phyloP scores from a whole-genome alignment of 192 early-diverging fungal species.

The Mortierella antarctica region DNA sequence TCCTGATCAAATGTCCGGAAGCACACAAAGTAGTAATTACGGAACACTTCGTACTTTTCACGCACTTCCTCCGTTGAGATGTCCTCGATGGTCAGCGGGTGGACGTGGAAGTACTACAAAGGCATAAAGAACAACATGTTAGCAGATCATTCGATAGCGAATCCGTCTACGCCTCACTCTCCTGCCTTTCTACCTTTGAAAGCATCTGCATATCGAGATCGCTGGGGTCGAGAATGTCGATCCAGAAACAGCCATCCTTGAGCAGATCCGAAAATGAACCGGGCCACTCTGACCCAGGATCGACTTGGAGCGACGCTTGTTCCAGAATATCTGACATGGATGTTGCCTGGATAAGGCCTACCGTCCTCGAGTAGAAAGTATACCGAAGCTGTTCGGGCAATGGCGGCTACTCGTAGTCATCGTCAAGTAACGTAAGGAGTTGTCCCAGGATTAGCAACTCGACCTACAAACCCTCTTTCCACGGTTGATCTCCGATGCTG shows the following conservation, averaged over 20 bases:
- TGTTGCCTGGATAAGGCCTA: conserved; percentile 45
- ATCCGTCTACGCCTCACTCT: background rate
- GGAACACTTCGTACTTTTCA: conserved; percentile 93
- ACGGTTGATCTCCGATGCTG: no score
- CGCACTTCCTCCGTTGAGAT: conserved; percentile 88
- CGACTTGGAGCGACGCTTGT: conserved; percentile 7
- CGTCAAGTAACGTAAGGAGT: background rate
- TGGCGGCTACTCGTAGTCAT: conserved; percentile 19
- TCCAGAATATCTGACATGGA: conserved; percentile 44
- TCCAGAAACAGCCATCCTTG: conserved; percentile 75
- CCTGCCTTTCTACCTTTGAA: conserved; percentile 56
- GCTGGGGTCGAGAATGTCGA: conserved; percentile 70
- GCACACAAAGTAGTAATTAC: conserved; percentile 92
- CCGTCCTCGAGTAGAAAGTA: conserved; percentile 52
- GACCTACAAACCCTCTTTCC: no score
- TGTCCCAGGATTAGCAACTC: background rate
- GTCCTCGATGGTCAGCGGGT: conserved; percentile 89
- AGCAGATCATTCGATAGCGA: background rate
- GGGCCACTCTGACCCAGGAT: conserved; percentile 11
- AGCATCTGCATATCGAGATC: conserved; percentile 67
- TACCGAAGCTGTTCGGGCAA: conserved; percentile 26
- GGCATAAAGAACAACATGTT: conserved; percentile 1
- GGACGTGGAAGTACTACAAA: conserved; percentile 71
- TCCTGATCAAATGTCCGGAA: conserved; percentile 83
- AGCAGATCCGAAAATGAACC: conserved; percentile 52